Evolutionary conservation across 768 basidiomycete species (phyloP), one percentile per base, ranked within the genome.

Genomic region (Termitomyces sp.): DNA sequence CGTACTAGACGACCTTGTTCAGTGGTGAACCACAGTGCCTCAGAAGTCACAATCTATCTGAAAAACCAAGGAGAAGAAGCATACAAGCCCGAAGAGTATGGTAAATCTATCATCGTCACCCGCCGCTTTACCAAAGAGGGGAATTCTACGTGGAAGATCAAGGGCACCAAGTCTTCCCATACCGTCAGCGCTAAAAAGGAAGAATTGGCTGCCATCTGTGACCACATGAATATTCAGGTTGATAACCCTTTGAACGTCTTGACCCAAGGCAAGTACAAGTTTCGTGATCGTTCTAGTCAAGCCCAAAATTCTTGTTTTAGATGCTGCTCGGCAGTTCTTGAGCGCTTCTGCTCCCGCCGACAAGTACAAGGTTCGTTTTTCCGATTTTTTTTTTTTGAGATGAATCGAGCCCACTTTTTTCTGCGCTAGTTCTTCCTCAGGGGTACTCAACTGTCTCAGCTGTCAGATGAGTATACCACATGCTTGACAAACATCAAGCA

Each of bases 161-260:
- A 82, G 74, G 79, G 73, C 62, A 83, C 37, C 80, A 78, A 61
- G 67, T 84, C 10, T 0, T 13, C 47, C 1, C 50, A 62, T 5
- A 46, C 49, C 13, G 71, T 97, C 57, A 87, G 86, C 34, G 86
- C 76, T 14, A 94, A 91, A 74, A 84, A 85, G 62, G 87, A 92
- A 10, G 94, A 98, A 66, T 71, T 99, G 12, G 80, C 89, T 18
- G 83, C 87, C 2, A 98, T 99, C 50, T 89, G 89, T 64, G 92
- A 96, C 67, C 89, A 94, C 62, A 96, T 97, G 88, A 94, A 94
- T 64, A 92, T 99, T 55, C 94, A 96, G 68, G 92, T 97, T 58
- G 94, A 97, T 68, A 95, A 95, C 66, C 96, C 95, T 1, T 86
- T 98, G 85, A 98, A 92, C 60, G 88, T 99, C 26, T 79, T 96